phyloP scores from a whole-genome alignment of 2,329 filamentous ascomycete species.

The Plenodomus biglobosus region DNA sequence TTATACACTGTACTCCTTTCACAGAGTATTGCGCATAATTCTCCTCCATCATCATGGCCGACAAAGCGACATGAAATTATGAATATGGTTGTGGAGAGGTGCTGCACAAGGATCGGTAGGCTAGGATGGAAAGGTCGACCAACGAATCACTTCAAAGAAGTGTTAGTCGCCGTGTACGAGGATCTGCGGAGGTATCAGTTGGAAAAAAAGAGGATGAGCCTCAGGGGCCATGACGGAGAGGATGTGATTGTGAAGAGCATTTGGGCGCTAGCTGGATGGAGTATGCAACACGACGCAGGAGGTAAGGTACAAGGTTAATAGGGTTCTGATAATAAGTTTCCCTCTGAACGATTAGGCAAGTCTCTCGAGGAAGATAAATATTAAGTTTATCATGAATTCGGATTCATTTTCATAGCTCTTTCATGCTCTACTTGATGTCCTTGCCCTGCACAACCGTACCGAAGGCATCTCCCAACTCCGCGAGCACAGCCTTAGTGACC shows the following conservation, averaged over 20 bases:
- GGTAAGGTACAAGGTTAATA: neutral
- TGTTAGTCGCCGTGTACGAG: slow-evolving; percentile 26
- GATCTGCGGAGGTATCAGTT: slow-evolving; percentile 30
- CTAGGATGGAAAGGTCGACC: slow-evolving; percentile 19
- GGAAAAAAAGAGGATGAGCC: slow-evolving; percentile 24
- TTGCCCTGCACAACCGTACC: slow-evolving; percentile 59
- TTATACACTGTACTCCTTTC: slow-evolving; percentile 36
- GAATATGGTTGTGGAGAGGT: slow-evolving; percentile 31
- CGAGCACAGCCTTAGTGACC: slow-evolving; percentile 52
- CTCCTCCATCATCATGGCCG: slow-evolving; percentile 11
- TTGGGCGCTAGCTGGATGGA: slow-evolving; percentile 47
- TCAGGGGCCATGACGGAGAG: slow-evolving; percentile 31
- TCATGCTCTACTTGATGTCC: slow-evolving; percentile 46
- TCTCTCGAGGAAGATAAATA: too few relatives aligned
- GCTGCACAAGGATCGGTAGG: slow-evolving; percentile 28
- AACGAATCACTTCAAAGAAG: slow-evolving; percentile 27
- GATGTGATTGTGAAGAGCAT: slow-evolving; percentile 48
- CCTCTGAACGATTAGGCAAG: too few relatives aligned
- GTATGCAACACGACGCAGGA: neutral
- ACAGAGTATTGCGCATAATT: slow-evolving; percentile 29
- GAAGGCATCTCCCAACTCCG: slow-evolving; percentile 65
- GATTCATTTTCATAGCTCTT: too few relatives aligned
- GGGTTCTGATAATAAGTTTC: neutral
- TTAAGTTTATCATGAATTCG: too few relatives aligned
- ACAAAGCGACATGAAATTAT: slow-evolving; percentile 23